Evolutionary conservation across 75 land plant genomes (phyloP).

Genomic region (Cupressus sempervirens): DNA sequence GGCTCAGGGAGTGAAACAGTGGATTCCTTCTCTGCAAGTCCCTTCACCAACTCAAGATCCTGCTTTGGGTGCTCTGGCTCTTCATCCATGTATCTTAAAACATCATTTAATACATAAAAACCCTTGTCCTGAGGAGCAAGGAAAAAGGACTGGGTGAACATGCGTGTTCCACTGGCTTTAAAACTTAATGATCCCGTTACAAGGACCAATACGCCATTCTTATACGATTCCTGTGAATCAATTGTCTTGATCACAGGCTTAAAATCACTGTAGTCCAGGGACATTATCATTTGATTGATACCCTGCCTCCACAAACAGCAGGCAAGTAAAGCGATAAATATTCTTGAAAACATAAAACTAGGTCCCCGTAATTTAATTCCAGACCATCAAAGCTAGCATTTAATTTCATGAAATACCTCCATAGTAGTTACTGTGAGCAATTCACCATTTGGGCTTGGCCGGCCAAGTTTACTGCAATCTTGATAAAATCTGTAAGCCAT

Average conservation of each 20-base stretch:
- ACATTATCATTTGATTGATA: slow-evolving; percentile 52
- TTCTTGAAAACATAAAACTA: not conserved
- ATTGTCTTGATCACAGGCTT: slow-evolving; percentile 73
- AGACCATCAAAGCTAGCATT: not conserved
- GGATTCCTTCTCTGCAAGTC: slow-evolving; percentile 9
- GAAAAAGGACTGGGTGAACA: slow-evolving; percentile 66
- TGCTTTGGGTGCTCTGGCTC: not conserved
- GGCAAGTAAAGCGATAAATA: not conserved
- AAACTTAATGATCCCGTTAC: slow-evolving; percentile 67
- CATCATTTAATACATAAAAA: slow-evolving; percentile 59
- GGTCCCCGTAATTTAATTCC: not conserved
- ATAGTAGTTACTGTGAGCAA: slow-evolving; percentile 61
- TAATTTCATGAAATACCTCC: slow-evolving; percentile 37
- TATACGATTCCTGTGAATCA: slow-evolving; percentile 70
- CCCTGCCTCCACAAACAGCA: slow-evolving; percentile 26
- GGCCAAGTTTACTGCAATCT: slow-evolving; percentile 59
- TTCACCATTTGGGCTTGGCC: slow-evolving; percentile 48
- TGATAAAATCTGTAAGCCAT: slow-evolving; percentile 65
- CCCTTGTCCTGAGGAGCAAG: slow-evolving; percentile 64
- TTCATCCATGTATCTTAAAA: slow-evolving; percentile 46
- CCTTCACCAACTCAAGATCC: slow-evolving; percentile 2
- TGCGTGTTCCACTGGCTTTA: slow-evolving; percentile 38
- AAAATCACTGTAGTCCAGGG: slow-evolving; percentile 37
- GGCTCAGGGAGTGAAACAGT: slow-evolving; percentile 2
- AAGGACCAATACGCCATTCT: slow-evolving; percentile 73